Percentiles rank a stretch among this genome's conserved stretches.
These are phyloP conservation scores for Fusarium solani-melongenae DNA, from an alignment of 2,329 filamentous ascomycete genomes.

Conservation along the genomic window DNA sequence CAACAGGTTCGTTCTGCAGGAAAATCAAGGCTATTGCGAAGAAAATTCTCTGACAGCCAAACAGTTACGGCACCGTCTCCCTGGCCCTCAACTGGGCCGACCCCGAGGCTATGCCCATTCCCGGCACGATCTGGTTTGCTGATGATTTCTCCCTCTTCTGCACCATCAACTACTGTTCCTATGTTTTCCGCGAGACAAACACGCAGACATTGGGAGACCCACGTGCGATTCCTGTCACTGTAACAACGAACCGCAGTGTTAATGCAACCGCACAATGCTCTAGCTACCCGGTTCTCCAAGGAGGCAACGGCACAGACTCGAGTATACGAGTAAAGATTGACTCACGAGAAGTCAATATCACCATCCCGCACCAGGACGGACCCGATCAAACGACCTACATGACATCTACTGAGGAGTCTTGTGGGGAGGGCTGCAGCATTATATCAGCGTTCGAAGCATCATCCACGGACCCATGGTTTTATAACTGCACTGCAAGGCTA, in stretches of 20 bases:
- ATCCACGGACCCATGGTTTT: conserved; percentile 17
- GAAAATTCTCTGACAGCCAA: not conserved
- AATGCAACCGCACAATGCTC: conserved; percentile 3
- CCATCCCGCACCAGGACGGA: not conserved
- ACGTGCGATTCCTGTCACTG: not conserved
- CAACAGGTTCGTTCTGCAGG: conserved; percentile 44
- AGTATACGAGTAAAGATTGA: not conserved
- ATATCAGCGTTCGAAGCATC: conserved; percentile 24
- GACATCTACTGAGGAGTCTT: conserved; percentile 3
- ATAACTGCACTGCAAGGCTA: conserved; percentile 21
- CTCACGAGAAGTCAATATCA: not conserved
- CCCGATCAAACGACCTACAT: conserved; percentile 7
- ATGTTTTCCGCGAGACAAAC: conserved; percentile 50
- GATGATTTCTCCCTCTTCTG: conserved; percentile 47
- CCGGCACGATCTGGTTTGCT: conserved; percentile 42
- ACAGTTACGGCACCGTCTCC: conserved; percentile 52
- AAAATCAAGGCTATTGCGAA: fast-evolving
- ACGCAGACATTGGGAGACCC: not conserved
- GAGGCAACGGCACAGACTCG: conserved; percentile 8
- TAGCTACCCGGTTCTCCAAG: not conserved
- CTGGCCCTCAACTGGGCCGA: conserved; percentile 39
- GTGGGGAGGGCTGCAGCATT: conserved; percentile 21
- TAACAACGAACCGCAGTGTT: conserved; percentile 9
- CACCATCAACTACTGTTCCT: conserved; percentile 44
- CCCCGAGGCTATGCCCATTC: conserved; percentile 32